Evolutionary conservation across 495 filamentous ascomycete genomes (phyloP).

Genomic region (Aspergillus incahuasiensis): DNA sequence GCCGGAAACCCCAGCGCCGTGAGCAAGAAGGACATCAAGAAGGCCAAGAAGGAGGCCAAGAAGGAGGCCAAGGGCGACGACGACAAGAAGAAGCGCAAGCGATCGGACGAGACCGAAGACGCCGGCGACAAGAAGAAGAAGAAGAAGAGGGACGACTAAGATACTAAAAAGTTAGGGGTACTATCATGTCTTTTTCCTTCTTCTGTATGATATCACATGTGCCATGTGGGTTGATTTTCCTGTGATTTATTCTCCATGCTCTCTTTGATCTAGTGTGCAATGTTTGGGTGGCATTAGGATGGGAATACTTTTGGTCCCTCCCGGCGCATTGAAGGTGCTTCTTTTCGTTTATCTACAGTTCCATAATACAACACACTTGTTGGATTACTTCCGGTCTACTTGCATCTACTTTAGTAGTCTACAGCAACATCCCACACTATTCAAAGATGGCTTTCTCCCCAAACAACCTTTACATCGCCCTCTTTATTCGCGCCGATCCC

Average conservation of each 20-base stretch:
- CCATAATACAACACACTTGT: conserved; percentile 14
- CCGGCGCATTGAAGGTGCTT: conserved; percentile 31
- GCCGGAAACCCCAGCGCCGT: conserved; percentile 57
- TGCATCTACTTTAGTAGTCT: background rate
- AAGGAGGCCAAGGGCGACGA: conserved; percentile 48
- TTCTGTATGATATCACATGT: conserved; percentile 47
- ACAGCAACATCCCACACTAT: background rate
- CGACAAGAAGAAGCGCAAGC: conserved; percentile 57
- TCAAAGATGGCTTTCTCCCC: background rate
- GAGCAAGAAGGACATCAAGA: conserved; percentile 75
- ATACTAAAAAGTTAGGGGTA: conserved; percentile 14
- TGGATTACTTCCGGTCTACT: background rate
- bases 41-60: conserved; percentile 61
- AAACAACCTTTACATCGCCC: background rate
- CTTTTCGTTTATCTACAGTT: conserved; percentile 21
- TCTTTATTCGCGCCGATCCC: conserved; percentile 12
- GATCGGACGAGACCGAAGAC: conserved; percentile 43
- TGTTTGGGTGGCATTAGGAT: conserved; percentile 45
- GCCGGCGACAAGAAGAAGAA: conserved; percentile 45
- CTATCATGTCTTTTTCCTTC: conserved; percentile 28
- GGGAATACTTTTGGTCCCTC: conserved; percentile 29
- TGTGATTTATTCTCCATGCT: conserved; percentile 26
- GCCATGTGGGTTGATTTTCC: conserved; percentile 25
- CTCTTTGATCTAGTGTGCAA: conserved; percentile 16
- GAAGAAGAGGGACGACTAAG: conserved; percentile 57